Base-by-base conservation (phyloP, 306 rosid species). In the Quercus aquifolioides region DNA sequence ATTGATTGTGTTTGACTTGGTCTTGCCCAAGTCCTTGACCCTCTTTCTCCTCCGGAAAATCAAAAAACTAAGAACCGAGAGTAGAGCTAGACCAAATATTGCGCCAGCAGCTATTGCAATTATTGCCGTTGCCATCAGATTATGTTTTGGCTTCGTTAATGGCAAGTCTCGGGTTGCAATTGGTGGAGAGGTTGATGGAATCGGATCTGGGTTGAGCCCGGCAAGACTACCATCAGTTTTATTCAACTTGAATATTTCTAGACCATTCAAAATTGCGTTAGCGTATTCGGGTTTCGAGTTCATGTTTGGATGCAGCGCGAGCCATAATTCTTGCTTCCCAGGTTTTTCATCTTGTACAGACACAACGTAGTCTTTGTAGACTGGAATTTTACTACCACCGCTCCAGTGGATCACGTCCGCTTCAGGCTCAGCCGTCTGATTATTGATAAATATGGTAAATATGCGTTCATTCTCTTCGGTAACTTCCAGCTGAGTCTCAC, bases 191-290 rank as follows among this genome's bases (percentile, higher is more conserved):
- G 23, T 58, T n/a, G 35, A 58, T 46, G 57, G 28, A n/a, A 17
- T 62, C 30, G 64, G 78, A 17, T 84, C 82, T 0, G 84, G 82
- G 10, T 46, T 79, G 20, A 19, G 21, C 0, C 84, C 76, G 3
- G 10, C 84, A 0, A 84, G 84, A 12, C 73, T 75, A 1, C 81
- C 76, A 3, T 9, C 21, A 1, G 79, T 4, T 52, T 76, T 51
- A 11, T n/a, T 84, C 1, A 80, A 6, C 28, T 84, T 84, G 84
- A 84, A 76, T 21, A 84, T 71, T 57, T 84, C 87, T 0, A 80
- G 15, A 6, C 87, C 87, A 41, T 79, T 84, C 68, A 84, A 46
- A 5, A 79, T 41, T 1, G 52, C 84, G 15, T 79, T 21, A 0
- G 2, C 19, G 21, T 3, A 62, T 0, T 0, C 2, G 7, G 83